Conservation (phyloP, 83 land plant genomes). For the Picea mariana region DNA sequence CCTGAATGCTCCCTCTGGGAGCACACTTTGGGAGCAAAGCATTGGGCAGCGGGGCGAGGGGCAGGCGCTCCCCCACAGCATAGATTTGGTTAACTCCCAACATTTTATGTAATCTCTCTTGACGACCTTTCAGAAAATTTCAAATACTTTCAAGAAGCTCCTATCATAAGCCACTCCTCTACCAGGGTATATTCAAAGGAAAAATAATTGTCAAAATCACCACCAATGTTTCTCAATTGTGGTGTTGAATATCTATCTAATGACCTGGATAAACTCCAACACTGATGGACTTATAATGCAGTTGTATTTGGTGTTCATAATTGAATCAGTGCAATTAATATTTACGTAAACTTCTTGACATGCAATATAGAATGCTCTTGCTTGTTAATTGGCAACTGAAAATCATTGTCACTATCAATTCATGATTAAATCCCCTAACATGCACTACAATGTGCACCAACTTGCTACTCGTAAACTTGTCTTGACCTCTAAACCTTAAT, state of each 20-base stretch:
- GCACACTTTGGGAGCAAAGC: too few relatives aligned
- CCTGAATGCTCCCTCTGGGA: too few relatives aligned
- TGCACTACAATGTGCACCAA: neutral
- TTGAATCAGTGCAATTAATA: neutral
- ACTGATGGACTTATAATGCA: neutral
- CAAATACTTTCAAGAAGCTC: neutral
- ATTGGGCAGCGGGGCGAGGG: too few relatives aligned
- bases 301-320: neutral
- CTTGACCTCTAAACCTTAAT: neutral
- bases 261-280: neutral
- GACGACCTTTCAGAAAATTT: too few relatives aligned
- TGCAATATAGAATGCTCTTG: neutral
- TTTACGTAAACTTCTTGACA: neutral
- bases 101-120: too few relatives aligned
- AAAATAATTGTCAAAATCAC: too few relatives aligned
- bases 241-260: neutral
- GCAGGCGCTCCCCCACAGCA: too few relatives aligned
- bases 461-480: neutral
- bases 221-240: neutral
- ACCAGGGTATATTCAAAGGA: too few relatives aligned
- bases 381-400: neutral
- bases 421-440: neutral
- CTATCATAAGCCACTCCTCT: neutral
- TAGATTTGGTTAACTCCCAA: too few relatives aligned
- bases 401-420: neutral